phyloP scores from a whole-genome alignment of 2,329 filamentous ascomycete species.

The Colletotrichum chrysophilum region DNA sequence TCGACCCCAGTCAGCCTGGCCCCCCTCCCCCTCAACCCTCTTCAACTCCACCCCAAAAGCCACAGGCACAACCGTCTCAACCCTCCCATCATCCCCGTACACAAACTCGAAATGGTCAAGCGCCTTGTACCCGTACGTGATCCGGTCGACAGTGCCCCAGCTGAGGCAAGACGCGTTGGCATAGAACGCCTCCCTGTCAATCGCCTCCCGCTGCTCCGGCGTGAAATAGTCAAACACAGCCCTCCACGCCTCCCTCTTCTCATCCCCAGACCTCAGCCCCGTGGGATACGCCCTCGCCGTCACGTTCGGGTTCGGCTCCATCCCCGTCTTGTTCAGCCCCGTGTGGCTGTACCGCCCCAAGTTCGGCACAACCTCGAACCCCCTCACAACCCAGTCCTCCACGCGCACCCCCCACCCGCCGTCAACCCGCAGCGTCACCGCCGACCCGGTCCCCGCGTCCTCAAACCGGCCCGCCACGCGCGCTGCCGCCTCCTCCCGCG shows the following conservation, averaged over 20 bases:
- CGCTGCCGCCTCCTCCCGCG: constrained; percentile 37
- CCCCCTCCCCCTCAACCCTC: background rate
- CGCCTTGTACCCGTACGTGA: constrained; percentile 32
- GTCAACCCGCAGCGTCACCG: constrained; percentile 41
- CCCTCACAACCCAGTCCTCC: constrained; percentile 42
- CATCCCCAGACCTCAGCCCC: background rate
- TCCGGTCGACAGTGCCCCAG: constrained; percentile 36
- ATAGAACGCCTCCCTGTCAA: constrained; percentile 31
- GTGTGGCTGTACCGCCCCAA: constrained; percentile 30
- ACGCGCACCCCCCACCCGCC: constrained; percentile 43
- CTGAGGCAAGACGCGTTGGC: constrained; percentile 32
- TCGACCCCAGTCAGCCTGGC: background rate
- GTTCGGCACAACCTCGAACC: constrained; percentile 42
- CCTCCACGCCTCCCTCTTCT: constrained; percentile 33
- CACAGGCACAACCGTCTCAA: constrained; percentile 5
- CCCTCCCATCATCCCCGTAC: background rate
- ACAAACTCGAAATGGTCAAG: constrained; percentile 33
- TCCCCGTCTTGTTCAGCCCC: background rate
- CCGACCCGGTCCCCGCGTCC: constrained; percentile 43
- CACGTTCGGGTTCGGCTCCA: background rate
- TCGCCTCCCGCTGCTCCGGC: constrained; percentile 13
- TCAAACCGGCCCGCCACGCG: constrained; percentile 42
- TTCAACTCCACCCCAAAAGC: constrained; percentile 1
- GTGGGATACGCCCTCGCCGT: constrained; percentile 25
- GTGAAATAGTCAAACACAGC: constrained; percentile 31